These are phyloP conservation scores for Coniophora puteana DNA, from an alignment of 1,284 basidiomycete genomes.

Conservation along the genomic window DNA sequence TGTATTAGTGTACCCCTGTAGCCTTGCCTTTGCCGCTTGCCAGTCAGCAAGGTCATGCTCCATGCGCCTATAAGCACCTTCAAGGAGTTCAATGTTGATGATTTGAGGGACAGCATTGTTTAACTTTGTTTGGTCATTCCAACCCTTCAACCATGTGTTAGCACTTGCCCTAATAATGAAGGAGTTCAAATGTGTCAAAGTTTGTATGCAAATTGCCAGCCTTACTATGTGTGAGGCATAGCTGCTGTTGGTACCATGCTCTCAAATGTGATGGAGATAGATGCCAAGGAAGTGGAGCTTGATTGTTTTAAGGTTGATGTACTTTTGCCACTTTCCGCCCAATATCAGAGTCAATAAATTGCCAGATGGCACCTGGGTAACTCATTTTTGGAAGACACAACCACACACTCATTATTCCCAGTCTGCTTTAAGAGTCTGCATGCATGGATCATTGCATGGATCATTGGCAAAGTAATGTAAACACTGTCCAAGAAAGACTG, in stretches of 20 bases:
- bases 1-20: too few relatives aligned
- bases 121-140: slow-evolving; percentile 14
- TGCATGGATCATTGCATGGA: slow-evolving; percentile 10
- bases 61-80: not conserved
- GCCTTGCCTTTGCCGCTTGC: too few relatives aligned
- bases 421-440: slow-evolving; percentile 14
- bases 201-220: slow-evolving; percentile 1
- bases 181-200: slow-evolving; percentile 1
- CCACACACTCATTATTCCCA: slow-evolving; percentile 12
- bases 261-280: slow-evolving; percentile 10
- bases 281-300: slow-evolving; percentile 19
- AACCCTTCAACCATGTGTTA: slow-evolving; percentile 16
- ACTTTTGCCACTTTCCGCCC: not conserved
- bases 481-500: slow-evolving; percentile 9
- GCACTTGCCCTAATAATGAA: slow-evolving; percentile 4
- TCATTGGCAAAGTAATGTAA: slow-evolving; percentile 13
- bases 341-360: too few relatives aligned
- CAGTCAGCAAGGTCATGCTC: too few relatives aligned
- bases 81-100: slow-evolving; percentile 11
- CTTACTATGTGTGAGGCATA: slow-evolving; percentile 26
- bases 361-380: too few relatives aligned
- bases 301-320: slow-evolving; percentile 12
- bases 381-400: not conserved
- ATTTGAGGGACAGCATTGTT: slow-evolving; percentile 12
- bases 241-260: slow-evolving; percentile 19